Evolutionary conservation across 208 protist genomes (phyloP).

Genomic region (Leishmania lainsoni): DNA sequence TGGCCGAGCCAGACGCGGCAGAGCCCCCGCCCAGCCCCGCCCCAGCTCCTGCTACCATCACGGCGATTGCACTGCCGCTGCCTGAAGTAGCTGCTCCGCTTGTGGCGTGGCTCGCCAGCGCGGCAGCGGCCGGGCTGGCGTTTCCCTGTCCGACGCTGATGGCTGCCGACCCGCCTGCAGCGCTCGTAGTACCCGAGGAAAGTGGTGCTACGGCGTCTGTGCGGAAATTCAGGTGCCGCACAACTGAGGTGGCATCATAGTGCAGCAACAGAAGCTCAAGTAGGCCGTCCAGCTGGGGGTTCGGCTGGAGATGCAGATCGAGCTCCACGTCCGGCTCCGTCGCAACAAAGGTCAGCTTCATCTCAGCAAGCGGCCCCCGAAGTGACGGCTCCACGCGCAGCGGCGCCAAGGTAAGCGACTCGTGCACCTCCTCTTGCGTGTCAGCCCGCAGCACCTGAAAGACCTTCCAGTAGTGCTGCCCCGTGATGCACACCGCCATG

Average conservation of each 20-base stretch:
- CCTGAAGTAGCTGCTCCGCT: neutral
- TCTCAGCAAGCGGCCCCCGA: constrained; percentile 59
- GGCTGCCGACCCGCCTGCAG: neutral
- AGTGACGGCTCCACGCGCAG: constrained; percentile 50
- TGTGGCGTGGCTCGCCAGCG: neutral
- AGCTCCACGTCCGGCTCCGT: constrained; percentile 69
- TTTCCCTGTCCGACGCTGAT: neutral
- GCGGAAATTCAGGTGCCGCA: constrained; percentile 59
- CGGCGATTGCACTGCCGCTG: neutral
- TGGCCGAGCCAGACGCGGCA: neutral
- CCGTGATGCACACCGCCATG: constrained; percentile 75
- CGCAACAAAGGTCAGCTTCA: constrained; percentile 59
- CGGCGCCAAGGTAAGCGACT: constrained; percentile 62
- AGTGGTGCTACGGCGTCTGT: constrained; percentile 18
- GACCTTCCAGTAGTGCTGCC: constrained; percentile 86
- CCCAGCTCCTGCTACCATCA: neutral
- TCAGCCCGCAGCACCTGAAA: constrained; percentile 66
- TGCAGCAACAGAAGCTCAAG: constrained; percentile 75
- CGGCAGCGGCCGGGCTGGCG: neutral
- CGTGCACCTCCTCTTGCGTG: constrained; percentile 44
- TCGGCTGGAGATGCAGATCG: constrained; percentile 47
- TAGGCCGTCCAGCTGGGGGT: constrained; percentile 68
- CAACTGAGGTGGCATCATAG: constrained; percentile 70
- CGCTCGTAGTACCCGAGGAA: neutral
- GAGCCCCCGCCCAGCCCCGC: neutral